A percentile compares a stretch with the other conserved stretches of the same genome.
Conservation (phyloP, 352 stramenopile species). For the Phytophthora syringae region DNA sequence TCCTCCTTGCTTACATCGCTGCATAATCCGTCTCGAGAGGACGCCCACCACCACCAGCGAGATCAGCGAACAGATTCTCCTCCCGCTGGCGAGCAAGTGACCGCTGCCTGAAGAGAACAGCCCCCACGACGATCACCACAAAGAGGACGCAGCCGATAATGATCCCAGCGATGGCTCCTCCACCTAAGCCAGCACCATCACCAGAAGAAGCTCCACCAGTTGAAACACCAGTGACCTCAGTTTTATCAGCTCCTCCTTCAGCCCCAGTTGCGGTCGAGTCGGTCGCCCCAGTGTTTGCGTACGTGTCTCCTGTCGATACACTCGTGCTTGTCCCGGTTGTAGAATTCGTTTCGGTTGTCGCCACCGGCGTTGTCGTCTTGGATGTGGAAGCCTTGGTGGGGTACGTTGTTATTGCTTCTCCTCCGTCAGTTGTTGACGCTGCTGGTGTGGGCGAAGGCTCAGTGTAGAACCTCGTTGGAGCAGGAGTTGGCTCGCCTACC, state of each 20-base stretch:
- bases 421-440: conserved; percentile 10
- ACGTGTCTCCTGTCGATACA: background rate
- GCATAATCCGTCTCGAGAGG: conserved; percentile 31
- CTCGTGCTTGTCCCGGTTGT: background rate
- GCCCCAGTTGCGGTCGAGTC: background rate
- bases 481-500: conserved; percentile 2
- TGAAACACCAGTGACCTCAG: background rate
- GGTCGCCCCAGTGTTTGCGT: conserved; percentile 4
- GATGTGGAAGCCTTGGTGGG: conserved; percentile 11
- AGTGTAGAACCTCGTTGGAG: conserved; percentile 8
- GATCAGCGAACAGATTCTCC: conserved; percentile 32
- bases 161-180: conserved; percentile 26
- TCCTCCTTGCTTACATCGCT: conserved; percentile 38
- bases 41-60: conserved; percentile 21
- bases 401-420: conserved; percentile 3
- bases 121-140: conserved; percentile 21
- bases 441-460: conserved; percentile 12
- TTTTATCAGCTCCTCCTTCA: background rate
- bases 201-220: background rate
- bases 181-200: background rate
- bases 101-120: conserved; percentile 20
- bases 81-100: conserved; percentile 30
- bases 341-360: background rate
- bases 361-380: background rate
- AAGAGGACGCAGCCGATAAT: conserved; percentile 22